A percentile compares a stretch with the other conserved stretches of the same genome.
These are phyloP conservation scores for Flagelloscypha sp. DNA, from an alignment of 768 basidiomycete genomes.

Conservation along the genomic window DNA sequence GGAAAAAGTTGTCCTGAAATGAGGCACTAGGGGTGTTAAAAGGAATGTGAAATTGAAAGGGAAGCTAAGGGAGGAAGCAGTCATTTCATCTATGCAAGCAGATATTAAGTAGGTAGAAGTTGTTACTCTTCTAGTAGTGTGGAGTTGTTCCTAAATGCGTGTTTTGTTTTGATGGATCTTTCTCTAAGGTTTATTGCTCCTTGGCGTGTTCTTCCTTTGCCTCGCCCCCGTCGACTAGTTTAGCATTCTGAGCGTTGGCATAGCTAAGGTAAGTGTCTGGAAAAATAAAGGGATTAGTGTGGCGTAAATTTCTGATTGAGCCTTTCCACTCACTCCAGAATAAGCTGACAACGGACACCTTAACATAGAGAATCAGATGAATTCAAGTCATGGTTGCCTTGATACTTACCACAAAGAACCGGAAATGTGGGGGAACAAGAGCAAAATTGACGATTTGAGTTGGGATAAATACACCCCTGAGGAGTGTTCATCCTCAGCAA, in stretches of 20 bases:
- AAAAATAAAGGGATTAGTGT: neutral
- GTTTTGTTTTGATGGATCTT: too few species aligned
- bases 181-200: too few species aligned
- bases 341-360: slow-evolving; percentile 66
- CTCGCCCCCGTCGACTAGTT: neutral
- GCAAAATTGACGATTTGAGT: slow-evolving; percentile 76
- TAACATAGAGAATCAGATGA: too few species aligned
- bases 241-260: slow-evolving; percentile 32
- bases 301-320: slow-evolving; percentile 1
- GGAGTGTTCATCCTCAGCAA: neutral
- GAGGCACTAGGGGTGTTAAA: too few species aligned
- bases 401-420: slow-evolving; percentile 69
- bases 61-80: too few species aligned
- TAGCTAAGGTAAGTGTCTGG: slow-evolving; percentile 60
- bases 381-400: too few species aligned
- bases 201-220: neutral
- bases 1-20: too few species aligned
- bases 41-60: too few species aligned
- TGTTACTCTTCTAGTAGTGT: too few species aligned
- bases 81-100: too few species aligned
- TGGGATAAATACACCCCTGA: slow-evolving; percentile 66
- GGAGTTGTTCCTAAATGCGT: too few species aligned
- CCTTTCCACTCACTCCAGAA: slow-evolving; percentile 65
- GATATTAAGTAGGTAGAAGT: too few species aligned
- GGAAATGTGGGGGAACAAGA: slow-evolving; percentile 66